Evolutionary conservation across 371 early-diverging fungal genomes (phyloP), one percentile per base, ranked within the genome.

Genomic region (Conidiobolus incongruus): DNA sequence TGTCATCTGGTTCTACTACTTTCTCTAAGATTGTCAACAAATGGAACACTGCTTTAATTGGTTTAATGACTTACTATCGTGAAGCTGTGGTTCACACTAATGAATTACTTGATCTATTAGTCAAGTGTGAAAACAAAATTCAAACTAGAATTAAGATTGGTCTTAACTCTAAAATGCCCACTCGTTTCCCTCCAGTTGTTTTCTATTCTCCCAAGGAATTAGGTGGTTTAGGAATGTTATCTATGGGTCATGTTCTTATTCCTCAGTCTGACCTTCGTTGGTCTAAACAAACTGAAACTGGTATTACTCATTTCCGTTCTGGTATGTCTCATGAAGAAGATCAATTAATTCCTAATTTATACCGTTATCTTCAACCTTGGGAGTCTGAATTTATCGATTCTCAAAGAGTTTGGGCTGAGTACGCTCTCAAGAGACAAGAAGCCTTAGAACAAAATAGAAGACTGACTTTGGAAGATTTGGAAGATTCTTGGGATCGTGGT

Each of bases 111-210:
- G 95, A 97, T 61, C 67, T 93, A 46, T 68, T 97, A 31, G 87
- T 92, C 57, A 89, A 28, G 62, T 77, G 77, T 50, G 98, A 99
- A 60, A 90, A 87, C 62, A 94, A 91, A 70, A 88, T 98, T 39
- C 93, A 95, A 60, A 88, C 91, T n/a, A 78, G 92, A 63, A 81
- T 99, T 61, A 98, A 96, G 77, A 90, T 89, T 60, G 95, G 94
- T 52, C 75, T 99, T 50, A 98, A 98, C 65, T 86, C 88, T 38
- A 97, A 97, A 65, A 98, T 98, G 95, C 95, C 98, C 47, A 75
- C 75, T 23, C 76, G 99, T 58, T 98, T 98, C 78, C 99, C 99
- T 31, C 92, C 92, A 15, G 89, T 90, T 3, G 80, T 96, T 1
- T 89, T 93, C 60, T 86, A 81, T 50, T 66, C 75, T 24, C 89